A percentile compares a stretch with the other conserved stretches of the same genome.
phyloP scores from a whole-genome alignment of 176 grass and related monocot species.

The Neostapfia colusana region DNA sequence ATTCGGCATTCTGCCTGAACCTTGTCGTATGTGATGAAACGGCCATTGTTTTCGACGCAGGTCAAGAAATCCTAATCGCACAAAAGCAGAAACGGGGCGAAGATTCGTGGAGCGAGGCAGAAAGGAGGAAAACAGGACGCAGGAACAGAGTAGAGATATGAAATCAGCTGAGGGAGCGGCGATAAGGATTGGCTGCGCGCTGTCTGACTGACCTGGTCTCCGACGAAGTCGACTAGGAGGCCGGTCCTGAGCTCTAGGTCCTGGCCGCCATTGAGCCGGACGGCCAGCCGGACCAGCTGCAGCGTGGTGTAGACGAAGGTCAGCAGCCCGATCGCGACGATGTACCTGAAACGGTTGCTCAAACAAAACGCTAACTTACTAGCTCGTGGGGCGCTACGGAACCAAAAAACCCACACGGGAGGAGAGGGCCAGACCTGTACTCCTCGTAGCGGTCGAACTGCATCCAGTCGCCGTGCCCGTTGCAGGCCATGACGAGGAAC shows the following conservation, averaged over 20 bases:
- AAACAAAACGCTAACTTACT: background rate
- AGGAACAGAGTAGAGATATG: background rate
- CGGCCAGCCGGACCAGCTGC: constrained; percentile 60
- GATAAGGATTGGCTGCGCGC: background rate
- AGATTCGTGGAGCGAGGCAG: background rate
- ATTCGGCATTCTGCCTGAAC: background rate
- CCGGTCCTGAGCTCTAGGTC: constrained; percentile 53
- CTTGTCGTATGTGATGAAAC: too few species aligned
- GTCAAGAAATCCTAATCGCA: too few species aligned
- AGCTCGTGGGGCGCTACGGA: too few species aligned
- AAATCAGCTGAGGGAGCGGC: background rate
- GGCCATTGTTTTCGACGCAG: background rate
- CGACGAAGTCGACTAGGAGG: constrained; percentile 65
- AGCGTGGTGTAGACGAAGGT: constrained; percentile 66
- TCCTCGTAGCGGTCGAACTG: constrained; percentile 68
- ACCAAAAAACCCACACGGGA: background rate
- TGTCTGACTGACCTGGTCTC: constrained; percentile 59
- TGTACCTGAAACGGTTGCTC: constrained; percentile 46
- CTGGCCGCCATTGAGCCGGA: constrained; percentile 53
- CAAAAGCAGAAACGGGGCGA: background rate
- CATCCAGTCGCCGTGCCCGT: constrained; percentile 72
- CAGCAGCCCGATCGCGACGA: constrained; percentile 61
- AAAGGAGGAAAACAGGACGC: background rate
- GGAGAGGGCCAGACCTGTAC: constrained; percentile 34
- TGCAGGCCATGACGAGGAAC: constrained; percentile 58